Percentiles rank a stretch among this genome's conserved stretches.
Conservation (phyloP, 1,284 basidiomycete species). For the Heliocybe sulcata region DNA sequence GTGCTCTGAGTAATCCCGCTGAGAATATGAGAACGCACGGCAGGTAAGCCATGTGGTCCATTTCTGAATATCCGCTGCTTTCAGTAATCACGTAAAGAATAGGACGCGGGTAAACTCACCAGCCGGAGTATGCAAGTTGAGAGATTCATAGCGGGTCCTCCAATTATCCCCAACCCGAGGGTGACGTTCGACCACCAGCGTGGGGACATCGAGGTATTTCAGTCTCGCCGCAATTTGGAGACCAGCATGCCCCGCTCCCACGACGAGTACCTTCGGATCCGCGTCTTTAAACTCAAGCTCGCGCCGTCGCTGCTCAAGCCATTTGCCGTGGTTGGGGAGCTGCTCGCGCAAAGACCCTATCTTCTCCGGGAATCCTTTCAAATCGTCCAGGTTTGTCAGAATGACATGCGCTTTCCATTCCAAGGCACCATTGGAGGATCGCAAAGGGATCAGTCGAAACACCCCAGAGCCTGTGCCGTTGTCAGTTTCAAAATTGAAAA, state of each 20-base stretch:
- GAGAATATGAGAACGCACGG: slow-evolving; percentile 26
- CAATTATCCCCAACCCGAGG: slow-evolving; percentile 41
- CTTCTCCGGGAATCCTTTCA: slow-evolving; percentile 43
- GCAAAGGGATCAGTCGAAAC: slow-evolving; percentile 50
- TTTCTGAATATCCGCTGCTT: slow-evolving; percentile 8
- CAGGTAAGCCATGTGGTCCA: slow-evolving; percentile 44
- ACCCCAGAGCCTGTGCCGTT: slow-evolving; percentile 43
- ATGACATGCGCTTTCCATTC: slow-evolving; percentile 52
- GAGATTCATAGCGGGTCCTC: slow-evolving; percentile 24
- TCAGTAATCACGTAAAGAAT: neutral
- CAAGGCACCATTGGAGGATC: slow-evolving; percentile 10
- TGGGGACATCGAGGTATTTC: slow-evolving; percentile 34
- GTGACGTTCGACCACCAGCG: slow-evolving; percentile 40
- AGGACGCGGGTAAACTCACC: neutral
- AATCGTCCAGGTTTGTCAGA: slow-evolving; percentile 53
- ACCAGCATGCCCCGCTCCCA: slow-evolving; percentile 59
- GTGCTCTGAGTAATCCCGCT: neutral
- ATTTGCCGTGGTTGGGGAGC: slow-evolving; percentile 32
- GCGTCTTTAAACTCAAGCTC: slow-evolving; percentile 32
- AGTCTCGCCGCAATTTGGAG: slow-evolving; percentile 43
- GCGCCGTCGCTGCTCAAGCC: slow-evolving; percentile 28
- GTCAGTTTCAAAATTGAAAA: slow-evolving; percentile 54
- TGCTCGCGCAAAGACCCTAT: slow-evolving; percentile 29
- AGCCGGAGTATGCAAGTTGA: neutral
- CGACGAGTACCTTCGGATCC: slow-evolving; percentile 41